Conservation (phyloP, 2,329 filamentous ascomycete species). For the Periconia macrospinosa region DNA sequence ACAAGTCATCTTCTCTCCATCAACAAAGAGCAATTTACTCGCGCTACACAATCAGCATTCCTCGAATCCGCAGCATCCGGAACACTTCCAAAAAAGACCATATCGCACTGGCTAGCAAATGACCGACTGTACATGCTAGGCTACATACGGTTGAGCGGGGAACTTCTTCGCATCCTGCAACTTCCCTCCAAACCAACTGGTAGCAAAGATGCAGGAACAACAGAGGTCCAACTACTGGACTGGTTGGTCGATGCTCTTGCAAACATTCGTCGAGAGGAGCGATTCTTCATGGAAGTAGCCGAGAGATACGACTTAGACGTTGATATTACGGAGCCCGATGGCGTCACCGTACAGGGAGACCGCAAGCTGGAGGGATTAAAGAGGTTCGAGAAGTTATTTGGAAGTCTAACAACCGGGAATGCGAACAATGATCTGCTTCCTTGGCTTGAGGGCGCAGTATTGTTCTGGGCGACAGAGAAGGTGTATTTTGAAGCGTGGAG, state of each 20-base stretch:
- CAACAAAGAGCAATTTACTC: conserved; percentile 27
- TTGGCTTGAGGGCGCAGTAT: conserved; percentile 35
- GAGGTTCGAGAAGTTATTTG: conserved; percentile 33
- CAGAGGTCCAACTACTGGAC: conserved; percentile 26
- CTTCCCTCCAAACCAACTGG: conserved; percentile 14
- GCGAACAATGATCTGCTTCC: conserved; percentile 15
- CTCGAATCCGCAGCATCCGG: conserved; percentile 33
- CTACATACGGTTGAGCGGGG: conserved; percentile 30
- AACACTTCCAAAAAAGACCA: conserved; percentile 28
- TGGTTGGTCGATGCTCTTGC: conserved; percentile 35
- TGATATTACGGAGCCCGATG: conserved; percentile 6
- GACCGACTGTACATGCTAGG: conserved; percentile 37
- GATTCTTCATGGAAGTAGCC: conserved; percentile 36
- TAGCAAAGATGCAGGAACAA: conserved; percentile 13
- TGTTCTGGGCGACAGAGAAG: conserved; percentile 40
- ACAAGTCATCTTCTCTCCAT: conserved; percentile 35
- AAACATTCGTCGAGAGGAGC: conserved; percentile 36
- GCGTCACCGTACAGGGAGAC: conserved; percentile 8
- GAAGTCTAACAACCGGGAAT: conserved; percentile 10
- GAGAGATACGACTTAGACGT: conserved; percentile 28
- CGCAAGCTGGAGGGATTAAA: conserved; percentile 30
- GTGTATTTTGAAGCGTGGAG: conserved; percentile 39
- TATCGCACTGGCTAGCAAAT: conserved; percentile 40
- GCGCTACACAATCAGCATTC: conserved; percentile 34
- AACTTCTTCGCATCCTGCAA: conserved; percentile 22